phyloP scores from a whole-genome alignment of 805 yeast species.

The Starmerella bombicola region DNA sequence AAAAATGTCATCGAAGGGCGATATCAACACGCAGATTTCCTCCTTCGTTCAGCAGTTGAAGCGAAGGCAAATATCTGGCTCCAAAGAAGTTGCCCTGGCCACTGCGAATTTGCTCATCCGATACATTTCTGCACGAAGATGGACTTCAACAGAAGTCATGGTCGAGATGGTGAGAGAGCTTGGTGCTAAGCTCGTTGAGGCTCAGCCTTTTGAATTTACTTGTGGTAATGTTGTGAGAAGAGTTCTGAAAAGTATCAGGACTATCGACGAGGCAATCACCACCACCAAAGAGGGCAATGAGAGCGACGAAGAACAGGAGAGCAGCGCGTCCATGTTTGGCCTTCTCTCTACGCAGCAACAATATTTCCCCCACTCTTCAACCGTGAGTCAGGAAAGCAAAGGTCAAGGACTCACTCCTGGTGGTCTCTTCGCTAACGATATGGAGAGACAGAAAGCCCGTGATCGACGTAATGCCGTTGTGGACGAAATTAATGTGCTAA shows the following conservation, averaged over 20 bases:
- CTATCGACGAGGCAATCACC: conserved; percentile 49
- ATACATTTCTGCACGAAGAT: conserved; percentile 77
- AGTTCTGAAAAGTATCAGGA: conserved; percentile 74
- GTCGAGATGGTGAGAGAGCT: conserved; percentile 58
- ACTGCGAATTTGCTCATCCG: conserved; percentile 79
- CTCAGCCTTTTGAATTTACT: conserved; percentile 80
- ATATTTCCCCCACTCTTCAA: background rate
- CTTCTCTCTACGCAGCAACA: conserved; percentile 40
- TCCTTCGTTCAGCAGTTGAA: conserved; percentile 39
- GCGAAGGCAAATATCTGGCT: conserved; percentile 73
- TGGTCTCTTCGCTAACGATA: conserved; percentile 16
- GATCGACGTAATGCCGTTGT: conserved; percentile 22
- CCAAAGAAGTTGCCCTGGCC: conserved; percentile 70
- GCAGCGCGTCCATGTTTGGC: conserved; percentile 59
- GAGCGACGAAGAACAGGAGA: conserved; percentile 16
- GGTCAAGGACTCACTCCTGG: conserved; percentile 13
- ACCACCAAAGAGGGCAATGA: conserved; percentile 9
- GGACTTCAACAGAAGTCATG: conserved; percentile 67
- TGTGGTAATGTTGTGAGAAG: conserved; percentile 87
- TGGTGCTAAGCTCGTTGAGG: conserved; percentile 52
- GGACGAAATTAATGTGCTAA: conserved; percentile 57
- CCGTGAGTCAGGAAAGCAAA: background rate
- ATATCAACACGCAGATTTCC: conserved; percentile 26
- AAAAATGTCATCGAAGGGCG: conserved; percentile 24
- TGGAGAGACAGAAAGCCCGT: conserved; percentile 16